Evolutionary conservation across 208 protist species (phyloP), one percentile per base, ranked within the genome.

Genomic region (Leishmania gerbilli): DNA sequence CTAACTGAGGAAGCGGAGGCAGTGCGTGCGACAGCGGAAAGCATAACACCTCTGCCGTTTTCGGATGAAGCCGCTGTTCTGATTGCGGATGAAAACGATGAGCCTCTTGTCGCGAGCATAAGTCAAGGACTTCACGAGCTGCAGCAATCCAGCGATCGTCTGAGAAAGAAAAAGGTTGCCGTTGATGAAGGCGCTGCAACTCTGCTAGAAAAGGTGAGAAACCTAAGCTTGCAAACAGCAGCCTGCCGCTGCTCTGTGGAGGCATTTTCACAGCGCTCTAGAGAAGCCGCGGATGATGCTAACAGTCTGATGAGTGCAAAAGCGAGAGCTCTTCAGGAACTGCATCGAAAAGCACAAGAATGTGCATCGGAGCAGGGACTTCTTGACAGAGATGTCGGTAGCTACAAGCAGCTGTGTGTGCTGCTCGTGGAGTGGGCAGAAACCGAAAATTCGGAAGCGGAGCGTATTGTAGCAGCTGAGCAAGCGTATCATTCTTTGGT

Each of bases 401-500:
- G 34, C 2, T 37, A 78, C 37, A 17, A 64, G 3, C 4, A 53
- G 19, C 56, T 78, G 15, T 78, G 37, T 31, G 40, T 0, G 1
- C n/a, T 68, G 8, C 45, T 78, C 3, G 15, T 37, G n/a, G 27
- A 68, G 40, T 58, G 19, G 21, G 24, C 21, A 13, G 75, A 45
- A 53, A 40, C 69, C 6, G 75, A 58, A 13, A 31, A 78, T n/a
- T 34, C 19, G 6, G 31, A 68, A 5, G 58, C 15, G 6, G 45
- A 78, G 27, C 42, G 37, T 78, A 34, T 69, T 31, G 58, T n/a
- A 31, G 53, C 75, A 49, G 75, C 75, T 51, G 37, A 24, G 40
- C 40, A 78, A 49, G 42, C 42, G 15, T 62, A 78, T 21, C 6
- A 76, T 67, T 79, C 24, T 17, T 71, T 71, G 60, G 55, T 81